phyloP scores from a whole-genome alignment of 2,329 filamentous ascomycete genomes.

The Scopulariopsis brevicaulis region DNA sequence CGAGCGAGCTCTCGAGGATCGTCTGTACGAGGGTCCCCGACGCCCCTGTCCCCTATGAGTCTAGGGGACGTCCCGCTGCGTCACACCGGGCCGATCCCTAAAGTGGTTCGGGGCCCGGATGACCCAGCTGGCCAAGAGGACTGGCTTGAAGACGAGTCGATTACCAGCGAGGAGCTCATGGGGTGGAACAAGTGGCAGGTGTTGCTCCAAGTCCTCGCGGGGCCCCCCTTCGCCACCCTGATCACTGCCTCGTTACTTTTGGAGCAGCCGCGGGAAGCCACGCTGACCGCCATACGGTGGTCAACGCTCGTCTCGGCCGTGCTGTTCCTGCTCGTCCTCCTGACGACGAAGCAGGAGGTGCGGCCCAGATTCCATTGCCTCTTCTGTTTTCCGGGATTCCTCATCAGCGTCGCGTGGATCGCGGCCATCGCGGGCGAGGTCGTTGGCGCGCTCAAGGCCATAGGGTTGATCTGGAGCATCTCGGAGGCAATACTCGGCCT shows the following conservation, averaged over 20 bases:
- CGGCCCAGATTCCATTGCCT: conserved; percentile 65
- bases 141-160: neutral
- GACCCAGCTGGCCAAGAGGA: neutral
- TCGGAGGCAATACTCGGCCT: conserved; percentile 90
- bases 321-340: conserved; percentile 53
- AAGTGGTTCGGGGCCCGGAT: neutral
- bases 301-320: conserved; percentile 60
- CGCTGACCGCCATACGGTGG: conserved; percentile 47
- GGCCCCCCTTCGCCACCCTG: conserved; percentile 70
- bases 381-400: conserved; percentile 81
- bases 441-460: conserved; percentile 83
- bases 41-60: neutral
- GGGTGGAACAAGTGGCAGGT: conserved; percentile 91
- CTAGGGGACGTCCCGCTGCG: neutral
- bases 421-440: conserved; percentile 93
- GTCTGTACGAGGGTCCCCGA: conserved; percentile 11
- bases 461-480: conserved; percentile 86
- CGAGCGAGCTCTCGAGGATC: conserved; percentile 14
- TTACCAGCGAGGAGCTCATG: conserved; percentile 26
- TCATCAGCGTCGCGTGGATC: conserved; percentile 91
- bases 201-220: conserved; percentile 72
- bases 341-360: conserved; percentile 54
- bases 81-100: neutral
- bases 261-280: conserved; percentile 43
- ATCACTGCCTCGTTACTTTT: conserved; percentile 61